phyloP scores from a whole-genome alignment of 495 filamentous ascomycete species.

The Penicillium desertorum region DNA sequence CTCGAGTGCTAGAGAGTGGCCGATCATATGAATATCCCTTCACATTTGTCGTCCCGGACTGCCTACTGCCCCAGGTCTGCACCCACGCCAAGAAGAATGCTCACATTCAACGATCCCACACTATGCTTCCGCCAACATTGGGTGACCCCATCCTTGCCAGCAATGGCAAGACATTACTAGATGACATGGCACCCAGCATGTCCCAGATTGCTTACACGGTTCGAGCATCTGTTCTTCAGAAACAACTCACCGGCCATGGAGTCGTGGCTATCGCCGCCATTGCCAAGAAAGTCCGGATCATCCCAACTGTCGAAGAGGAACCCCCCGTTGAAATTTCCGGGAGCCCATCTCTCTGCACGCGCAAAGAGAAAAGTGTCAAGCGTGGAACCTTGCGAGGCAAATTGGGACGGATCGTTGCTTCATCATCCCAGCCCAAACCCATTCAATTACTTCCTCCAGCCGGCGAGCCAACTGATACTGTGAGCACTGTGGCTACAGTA shows the following conservation, averaged over 20 bases:
- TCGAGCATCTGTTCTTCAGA: conserved; percentile 55
- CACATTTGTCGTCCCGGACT: conserved; percentile 79
- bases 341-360: conserved; percentile 61
- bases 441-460: conserved; percentile 57
- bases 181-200: conserved; percentile 87
- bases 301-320: conserved; percentile 72
- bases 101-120: conserved; percentile 68
- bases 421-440: conserved; percentile 70
- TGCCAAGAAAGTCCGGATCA: conserved; percentile 66
- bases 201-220: conserved; percentile 70
- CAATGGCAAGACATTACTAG: conserved; percentile 52
- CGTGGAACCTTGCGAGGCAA: conserved; percentile 78
- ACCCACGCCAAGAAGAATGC: conserved; percentile 54
- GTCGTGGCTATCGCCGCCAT: conserved; percentile 51
- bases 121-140: conserved; percentile 76
- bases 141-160: conserved; percentile 63
- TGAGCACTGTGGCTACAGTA: conserved; percentile 64
- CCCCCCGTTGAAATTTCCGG: conserved; percentile 69
- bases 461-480: conserved; percentile 33
- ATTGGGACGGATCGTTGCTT: conserved; percentile 68
- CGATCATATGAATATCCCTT: conserved; percentile 75
- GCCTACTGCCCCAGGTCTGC: conserved; percentile 64
- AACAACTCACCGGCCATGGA: conserved; percentile 5
- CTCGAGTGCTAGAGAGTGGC: conserved; percentile 65
- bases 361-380: conserved; percentile 72